These are phyloP conservation scores for Ophiostoma sp. DNA, from an alignment of 2,329 filamentous ascomycete species.

Conservation along the genomic window DNA sequence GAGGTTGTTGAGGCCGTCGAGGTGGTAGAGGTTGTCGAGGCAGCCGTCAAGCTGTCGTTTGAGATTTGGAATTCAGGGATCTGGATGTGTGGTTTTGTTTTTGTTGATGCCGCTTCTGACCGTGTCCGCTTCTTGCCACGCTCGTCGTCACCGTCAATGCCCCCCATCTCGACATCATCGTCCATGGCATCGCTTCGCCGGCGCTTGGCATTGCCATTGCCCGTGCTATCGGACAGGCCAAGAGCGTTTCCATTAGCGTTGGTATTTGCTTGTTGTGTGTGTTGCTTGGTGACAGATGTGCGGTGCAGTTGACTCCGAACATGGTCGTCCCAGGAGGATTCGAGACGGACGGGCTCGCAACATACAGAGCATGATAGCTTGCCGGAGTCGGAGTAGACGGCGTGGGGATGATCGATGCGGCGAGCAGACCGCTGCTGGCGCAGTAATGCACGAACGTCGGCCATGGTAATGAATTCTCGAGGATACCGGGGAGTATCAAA, in stretches of 20 bases:
- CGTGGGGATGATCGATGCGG: constrained; percentile 64
- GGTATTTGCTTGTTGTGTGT: neutral
- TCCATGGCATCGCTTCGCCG: constrained; percentile 28
- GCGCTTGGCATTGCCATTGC: constrained; percentile 19
- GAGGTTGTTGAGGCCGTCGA: neutral
- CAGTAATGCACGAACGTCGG: constrained; percentile 73
- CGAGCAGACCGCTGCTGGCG: constrained; percentile 71
- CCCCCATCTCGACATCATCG: constrained; percentile 24
- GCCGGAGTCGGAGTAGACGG: constrained; percentile 51
- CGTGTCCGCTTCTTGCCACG: constrained; percentile 15
- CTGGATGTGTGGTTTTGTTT: neutral
- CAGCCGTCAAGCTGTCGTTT: neutral
- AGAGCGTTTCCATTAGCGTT: neutral
- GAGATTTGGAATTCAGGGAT: neutral
- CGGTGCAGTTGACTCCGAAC: constrained; percentile 46
- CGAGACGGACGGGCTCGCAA: constrained; percentile 58
- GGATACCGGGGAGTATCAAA: neutral
- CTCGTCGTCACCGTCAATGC: constrained; percentile 28
- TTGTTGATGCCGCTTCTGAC: constrained; percentile 28
- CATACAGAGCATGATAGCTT: constrained; percentile 59
- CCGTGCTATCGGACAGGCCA: neutral
- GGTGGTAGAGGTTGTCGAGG: neutral
- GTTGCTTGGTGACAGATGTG: neutral
- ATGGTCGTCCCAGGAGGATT: constrained; percentile 63
- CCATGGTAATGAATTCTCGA: constrained; percentile 41